phyloP scores from a whole-genome alignment of 345 rosid species.

The Lepidium aucheri region DNA sequence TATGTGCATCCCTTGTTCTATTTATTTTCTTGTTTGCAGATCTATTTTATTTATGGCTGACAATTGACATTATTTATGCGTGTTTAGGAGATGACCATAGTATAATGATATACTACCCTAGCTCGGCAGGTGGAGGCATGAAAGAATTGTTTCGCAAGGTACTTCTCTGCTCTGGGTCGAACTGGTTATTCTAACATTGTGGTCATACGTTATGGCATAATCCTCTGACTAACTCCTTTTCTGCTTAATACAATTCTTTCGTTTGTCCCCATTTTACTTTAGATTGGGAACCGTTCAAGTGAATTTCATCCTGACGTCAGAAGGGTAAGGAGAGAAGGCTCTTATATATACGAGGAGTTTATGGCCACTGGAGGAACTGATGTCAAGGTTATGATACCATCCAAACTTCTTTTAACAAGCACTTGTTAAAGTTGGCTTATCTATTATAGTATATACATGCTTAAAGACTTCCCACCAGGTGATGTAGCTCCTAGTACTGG shows the following conservation, averaged over 20 bases:
- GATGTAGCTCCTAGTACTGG: not conserved
- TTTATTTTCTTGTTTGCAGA: not conserved
- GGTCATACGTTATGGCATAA: not conserved
- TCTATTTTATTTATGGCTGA: not conserved
- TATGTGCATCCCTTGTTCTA: not conserved
- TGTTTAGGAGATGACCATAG: constrained; percentile 88
- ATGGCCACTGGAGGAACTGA: constrained; percentile 99
- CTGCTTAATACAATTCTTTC: not conserved
- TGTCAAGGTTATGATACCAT: constrained; percentile 63
- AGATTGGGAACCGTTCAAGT: constrained; percentile 98
- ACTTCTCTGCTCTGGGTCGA: constrained; percentile 10
- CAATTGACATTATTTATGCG: not conserved
- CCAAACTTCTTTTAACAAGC: not conserved
- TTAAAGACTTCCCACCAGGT: not conserved
- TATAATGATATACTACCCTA: constrained; percentile 98
- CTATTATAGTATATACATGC: not conserved
- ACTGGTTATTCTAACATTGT: not conserved
- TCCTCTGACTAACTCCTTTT: not conserved
- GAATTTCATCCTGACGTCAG: constrained; percentile 98
- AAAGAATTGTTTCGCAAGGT: constrained; percentile 99
- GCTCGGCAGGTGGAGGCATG: constrained; percentile 99
- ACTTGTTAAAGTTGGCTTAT: not conserved
- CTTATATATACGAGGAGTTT: constrained; percentile 98
- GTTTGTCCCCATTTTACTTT: not conserved
- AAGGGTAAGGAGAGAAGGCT: constrained; percentile 96